Percentiles rank a stretch among this genome's conserved stretches.
Evolutionary conservation across 2,329 filamentous ascomycete genomes (phyloP).

Genomic region (Leptographium flavum): DNA sequence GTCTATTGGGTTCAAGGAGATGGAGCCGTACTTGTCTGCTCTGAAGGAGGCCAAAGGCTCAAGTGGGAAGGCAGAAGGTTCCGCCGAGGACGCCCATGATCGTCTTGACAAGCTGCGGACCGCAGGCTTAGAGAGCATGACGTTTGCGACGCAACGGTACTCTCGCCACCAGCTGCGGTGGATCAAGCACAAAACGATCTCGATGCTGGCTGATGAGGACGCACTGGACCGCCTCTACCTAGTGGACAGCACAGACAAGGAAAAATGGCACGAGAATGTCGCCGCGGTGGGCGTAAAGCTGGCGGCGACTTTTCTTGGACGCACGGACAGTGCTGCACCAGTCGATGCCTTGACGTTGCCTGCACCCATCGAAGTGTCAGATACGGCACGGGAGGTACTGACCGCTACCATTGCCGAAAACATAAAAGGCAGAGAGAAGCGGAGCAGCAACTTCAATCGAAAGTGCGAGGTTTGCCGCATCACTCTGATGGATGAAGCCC

Average conservation of each 20-base stretch:
- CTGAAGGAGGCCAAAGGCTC: background rate
- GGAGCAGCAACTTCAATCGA: slow-evolving; percentile 37
- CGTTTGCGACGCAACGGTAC: slow-evolving; percentile 75
- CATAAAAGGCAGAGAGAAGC: slow-evolving; percentile 22
- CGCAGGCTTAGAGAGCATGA: slow-evolving; percentile 57
- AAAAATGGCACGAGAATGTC: slow-evolving; percentile 49
- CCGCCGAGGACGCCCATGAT: background rate
- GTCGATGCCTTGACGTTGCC: slow-evolving; percentile 25
- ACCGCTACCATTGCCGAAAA: slow-evolving; percentile 28
- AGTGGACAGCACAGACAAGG: slow-evolving; percentile 62
- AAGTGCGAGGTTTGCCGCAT: slow-evolving; percentile 63
- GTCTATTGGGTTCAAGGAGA: slow-evolving; percentile 91
- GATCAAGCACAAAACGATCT: slow-evolving; percentile 72
- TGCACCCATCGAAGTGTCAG: slow-evolving; percentile 31
- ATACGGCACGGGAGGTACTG: slow-evolving; percentile 38
- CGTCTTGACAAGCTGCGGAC: slow-evolving; percentile 41
- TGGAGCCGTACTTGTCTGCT: slow-evolving; percentile 50
- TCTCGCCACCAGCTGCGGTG: slow-evolving; percentile 72
- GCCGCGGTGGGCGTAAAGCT: slow-evolving; percentile 48
- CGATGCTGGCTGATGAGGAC: slow-evolving; percentile 43
- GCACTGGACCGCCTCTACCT: slow-evolving; percentile 53
- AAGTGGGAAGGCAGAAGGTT: background rate
- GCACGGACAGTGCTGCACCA: background rate
- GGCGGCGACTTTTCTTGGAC: slow-evolving; percentile 44
- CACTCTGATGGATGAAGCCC: slow-evolving; percentile 40